Conservation (phyloP, 345 rosid species). For the Eucalyptus victrix region DNA sequence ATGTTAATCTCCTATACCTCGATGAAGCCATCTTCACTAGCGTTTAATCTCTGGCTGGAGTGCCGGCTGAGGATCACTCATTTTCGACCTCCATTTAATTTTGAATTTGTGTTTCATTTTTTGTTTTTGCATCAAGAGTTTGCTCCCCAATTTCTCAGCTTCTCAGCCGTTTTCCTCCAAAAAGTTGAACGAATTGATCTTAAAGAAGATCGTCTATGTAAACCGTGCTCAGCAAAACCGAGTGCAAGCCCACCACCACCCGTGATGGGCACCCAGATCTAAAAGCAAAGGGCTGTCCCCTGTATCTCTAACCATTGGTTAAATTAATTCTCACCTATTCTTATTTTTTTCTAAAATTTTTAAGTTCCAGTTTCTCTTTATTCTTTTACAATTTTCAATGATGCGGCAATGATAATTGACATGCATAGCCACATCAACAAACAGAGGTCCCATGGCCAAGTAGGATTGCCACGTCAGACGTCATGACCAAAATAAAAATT, state of each 20-base stretch:
- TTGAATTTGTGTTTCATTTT: background rate
- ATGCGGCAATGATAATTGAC: background rate
- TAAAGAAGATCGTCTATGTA: background rate
- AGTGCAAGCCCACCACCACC: background rate
- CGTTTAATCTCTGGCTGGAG: background rate
- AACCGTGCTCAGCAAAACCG: background rate
- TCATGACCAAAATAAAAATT: background rate
- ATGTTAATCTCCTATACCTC: background rate
- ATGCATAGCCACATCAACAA: background rate
- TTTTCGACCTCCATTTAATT: background rate
- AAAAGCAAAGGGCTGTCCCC: background rate
- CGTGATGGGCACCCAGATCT: background rate
- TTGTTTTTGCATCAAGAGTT: background rate
- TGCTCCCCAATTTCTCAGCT: background rate
- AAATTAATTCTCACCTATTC: background rate
- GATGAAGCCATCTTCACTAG: background rate
- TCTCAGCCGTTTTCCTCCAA: background rate
- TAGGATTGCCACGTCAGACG: background rate
- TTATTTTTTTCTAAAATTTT: no score
- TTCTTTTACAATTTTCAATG: background rate
- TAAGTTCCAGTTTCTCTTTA: background rate
- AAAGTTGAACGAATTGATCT: background rate
- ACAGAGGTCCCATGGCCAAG: background rate
- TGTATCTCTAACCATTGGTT: background rate
- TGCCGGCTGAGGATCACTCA: background rate